Evolutionary conservation across 2,329 filamentous ascomycete genomes (phyloP), one percentile per base, ranked within the genome.

Genomic region (Ophiostoma ips): DNA sequence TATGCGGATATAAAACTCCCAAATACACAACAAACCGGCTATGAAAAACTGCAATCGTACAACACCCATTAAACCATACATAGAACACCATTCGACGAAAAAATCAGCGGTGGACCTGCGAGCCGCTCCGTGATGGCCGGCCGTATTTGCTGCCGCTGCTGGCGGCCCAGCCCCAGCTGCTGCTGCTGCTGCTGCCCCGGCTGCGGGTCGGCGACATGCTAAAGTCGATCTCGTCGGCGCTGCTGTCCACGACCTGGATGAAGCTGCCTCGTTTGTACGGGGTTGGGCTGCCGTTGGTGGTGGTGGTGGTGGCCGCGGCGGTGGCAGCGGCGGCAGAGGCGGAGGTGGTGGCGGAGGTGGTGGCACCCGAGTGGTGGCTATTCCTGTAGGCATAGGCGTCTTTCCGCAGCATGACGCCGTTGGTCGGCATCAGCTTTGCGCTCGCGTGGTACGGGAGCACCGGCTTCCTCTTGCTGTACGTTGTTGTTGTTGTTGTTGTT

Each of bases 381-480:
- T 38, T 19, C 21, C 38, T 34, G 33, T 45, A 37, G 18, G 18
- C 36, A 34, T 46, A 15, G 12, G 64, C 66, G 13, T 69, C 65
- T 1, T 59, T 57, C 44, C 67, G 64, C 18, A 65, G 63, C 15
- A 64, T 56, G 2, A 65, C 63, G 54, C 65, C 57, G 40, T 63
- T 62, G 58, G 68, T 63, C 1, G 66, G 67, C 52, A 68, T 57
- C 9, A 69, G 61, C 34, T 63, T 53, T 13, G 68, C 51, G 49
- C 63, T 61, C 19, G 66, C 60, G 46, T 61, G 60, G 50, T 70
- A 70, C 7, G 67, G 66, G 16, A 63, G 50, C 35, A 65, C 51
- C 46, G 58, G 61, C 49, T 55, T 61, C n/a, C 45, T 48, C 5
- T 49, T 48, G 2, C 38, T 24, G 1, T 19, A 33, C 16, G 13